Percentiles rank a stretch among this genome's conserved stretches.
Conservation (phyloP, 768 basidiomycete species). For the Lepiota brunneoincarnata region DNA sequence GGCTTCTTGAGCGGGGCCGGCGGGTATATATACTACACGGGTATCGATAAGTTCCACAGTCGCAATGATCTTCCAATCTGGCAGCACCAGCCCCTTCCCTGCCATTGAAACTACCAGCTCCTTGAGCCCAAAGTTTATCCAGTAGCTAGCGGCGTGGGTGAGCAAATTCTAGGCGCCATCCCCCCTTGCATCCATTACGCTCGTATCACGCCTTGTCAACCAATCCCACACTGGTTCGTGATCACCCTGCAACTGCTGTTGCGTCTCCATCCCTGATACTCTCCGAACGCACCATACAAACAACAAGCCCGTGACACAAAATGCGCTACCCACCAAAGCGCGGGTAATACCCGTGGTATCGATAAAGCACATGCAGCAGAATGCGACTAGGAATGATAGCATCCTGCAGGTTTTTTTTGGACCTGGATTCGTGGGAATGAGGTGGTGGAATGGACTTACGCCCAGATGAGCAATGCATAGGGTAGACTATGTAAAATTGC, state of each 20-base stretch:
- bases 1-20: too few relatives aligned
- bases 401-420: not conserved
- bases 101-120: too few relatives aligned
- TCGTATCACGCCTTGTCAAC: too few relatives aligned
- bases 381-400: not conserved
- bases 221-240: not conserved
- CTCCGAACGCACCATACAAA: slow-evolving; percentile 1
- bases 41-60: too few relatives aligned
- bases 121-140: too few relatives aligned
- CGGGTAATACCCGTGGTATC: not conserved
- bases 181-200: too few relatives aligned
- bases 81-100: too few relatives aligned
- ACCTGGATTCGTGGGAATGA: too few relatives aligned
- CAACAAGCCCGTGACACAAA: not conserved
- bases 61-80: too few relatives aligned
- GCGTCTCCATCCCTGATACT: slow-evolving; percentile 1
- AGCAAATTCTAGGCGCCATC: too few relatives aligned
- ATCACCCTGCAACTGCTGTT: not conserved
- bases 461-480: slow-evolving; percentile 2
- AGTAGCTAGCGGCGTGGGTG: too few relatives aligned
- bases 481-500: slow-evolving; percentile 1
- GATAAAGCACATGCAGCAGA: not conserved
- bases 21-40: too few relatives aligned
- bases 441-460: not conserved
- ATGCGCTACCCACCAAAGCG: not conserved